phyloP scores from a whole-genome alignment of 2,329 filamentous ascomycete species.

The Thielaviopsis ethacetica region DNA sequence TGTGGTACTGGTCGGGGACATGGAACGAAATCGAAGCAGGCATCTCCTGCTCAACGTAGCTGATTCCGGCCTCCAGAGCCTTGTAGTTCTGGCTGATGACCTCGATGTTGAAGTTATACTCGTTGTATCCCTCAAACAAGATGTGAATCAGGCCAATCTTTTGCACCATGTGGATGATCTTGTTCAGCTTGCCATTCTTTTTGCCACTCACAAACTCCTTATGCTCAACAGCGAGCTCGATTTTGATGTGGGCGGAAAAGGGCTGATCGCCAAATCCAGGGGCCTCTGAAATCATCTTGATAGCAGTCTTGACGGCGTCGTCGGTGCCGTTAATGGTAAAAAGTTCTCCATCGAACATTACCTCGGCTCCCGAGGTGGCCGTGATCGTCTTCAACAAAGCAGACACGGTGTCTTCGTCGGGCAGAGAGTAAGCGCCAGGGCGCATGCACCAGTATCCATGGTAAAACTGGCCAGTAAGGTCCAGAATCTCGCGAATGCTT shows the following conservation, averaged over 20 bases:
- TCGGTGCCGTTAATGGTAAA: conserved; percentile 94
- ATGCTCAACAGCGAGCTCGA: conserved; percentile 96
- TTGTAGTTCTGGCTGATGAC: conserved; percentile 87
- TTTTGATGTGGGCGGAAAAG: conserved; percentile 93
- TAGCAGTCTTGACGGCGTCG: conserved; percentile 87
- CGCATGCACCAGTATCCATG: conserved; percentile 77
- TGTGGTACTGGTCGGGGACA: conserved; percentile 97
- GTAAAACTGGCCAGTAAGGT: conserved; percentile 93
- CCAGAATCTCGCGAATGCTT: conserved; percentile 91
- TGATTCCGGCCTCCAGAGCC: conserved; percentile 80
- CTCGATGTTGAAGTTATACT: conserved; percentile 99
- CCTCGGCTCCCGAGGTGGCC: conserved; percentile 86
- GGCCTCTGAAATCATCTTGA: conserved; percentile 84
- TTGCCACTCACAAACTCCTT: conserved; percentile 99
- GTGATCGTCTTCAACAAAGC: conserved; percentile 88
- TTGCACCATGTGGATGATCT: conserved; percentile 80
- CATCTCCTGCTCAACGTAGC: conserved; percentile 96
- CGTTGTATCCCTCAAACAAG: conserved; percentile 96
- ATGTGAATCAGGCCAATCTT: conserved; percentile 86
- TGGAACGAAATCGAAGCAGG: conserved; percentile 98
- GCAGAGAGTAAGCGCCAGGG: conserved; percentile 8
- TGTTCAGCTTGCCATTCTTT: conserved; percentile 99
- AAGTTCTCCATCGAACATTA: conserved; percentile 84
- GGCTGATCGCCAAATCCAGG: conserved; percentile 74
- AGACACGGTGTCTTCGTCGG: conserved; percentile 1